Evolutionary conservation across 2,329 filamentous ascomycete species (phyloP).

Genomic region (Dissoconium aciculare): DNA sequence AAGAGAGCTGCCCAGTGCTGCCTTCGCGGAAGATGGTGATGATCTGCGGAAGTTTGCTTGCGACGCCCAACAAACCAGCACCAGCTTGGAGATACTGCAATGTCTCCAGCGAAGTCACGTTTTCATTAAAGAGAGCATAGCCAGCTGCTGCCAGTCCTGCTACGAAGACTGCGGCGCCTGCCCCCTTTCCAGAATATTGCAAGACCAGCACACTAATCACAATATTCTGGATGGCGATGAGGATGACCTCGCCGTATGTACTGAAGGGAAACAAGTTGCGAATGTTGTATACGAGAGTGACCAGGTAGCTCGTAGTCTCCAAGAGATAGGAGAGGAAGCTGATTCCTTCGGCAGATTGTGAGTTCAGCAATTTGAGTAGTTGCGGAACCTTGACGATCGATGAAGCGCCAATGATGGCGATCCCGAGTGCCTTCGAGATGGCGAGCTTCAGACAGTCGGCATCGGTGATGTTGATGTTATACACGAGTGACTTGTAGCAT

Average conservation of each 20-base stretch:
- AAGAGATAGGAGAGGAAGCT: conserved; percentile 85
- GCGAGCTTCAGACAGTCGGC: conserved; percentile 73
- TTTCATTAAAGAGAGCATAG: conserved; percentile 54
- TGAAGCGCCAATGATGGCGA: conserved; percentile 82
- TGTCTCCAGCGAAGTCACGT: conserved; percentile 48
- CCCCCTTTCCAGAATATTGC: conserved; percentile 57
- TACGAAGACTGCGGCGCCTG: conserved; percentile 61
- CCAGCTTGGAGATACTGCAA: conserved; percentile 68
- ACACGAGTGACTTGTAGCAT: conserved; percentile 80
- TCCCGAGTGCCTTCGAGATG: conserved; percentile 80
- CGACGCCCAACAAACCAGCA: conserved; percentile 67
- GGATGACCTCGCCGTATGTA: conserved; percentile 87
- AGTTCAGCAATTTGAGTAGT: conserved; percentile 77
- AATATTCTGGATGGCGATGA: conserved; percentile 86
- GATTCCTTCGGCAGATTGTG: conserved; percentile 67
- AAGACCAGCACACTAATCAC: conserved; percentile 77
- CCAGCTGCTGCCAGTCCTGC: conserved; percentile 56
- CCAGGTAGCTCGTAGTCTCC: conserved; percentile 76
- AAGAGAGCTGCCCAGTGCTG: conserved; percentile 86
- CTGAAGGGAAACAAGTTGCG: conserved; percentile 88
- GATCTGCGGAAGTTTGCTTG: conserved; percentile 91
- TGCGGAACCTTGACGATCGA: conserved; percentile 93
- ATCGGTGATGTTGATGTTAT: conserved; percentile 67
- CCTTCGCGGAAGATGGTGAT: conserved; percentile 69
- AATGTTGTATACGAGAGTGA: conserved; percentile 81